These are phyloP conservation scores for Scenedesmus sp. DNA, from an alignment of 163 green algal genomes.

Conservation along the genomic window DNA sequence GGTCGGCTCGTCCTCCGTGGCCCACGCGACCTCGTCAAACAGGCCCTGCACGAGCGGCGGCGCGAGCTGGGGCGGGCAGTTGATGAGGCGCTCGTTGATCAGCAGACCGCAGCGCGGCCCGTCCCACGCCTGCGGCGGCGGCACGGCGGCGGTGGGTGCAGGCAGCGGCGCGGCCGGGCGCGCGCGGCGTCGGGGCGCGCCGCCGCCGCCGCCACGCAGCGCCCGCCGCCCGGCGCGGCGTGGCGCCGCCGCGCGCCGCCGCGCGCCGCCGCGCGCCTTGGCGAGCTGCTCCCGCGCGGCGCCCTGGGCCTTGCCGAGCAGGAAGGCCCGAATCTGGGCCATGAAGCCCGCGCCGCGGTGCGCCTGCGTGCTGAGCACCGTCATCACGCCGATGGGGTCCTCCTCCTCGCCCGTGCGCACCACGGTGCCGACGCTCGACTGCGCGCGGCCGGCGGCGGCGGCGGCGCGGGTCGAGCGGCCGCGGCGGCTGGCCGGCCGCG, in stretches of 20 bases:
- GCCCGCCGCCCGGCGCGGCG: no score
- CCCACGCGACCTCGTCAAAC: constrained; percentile 81
- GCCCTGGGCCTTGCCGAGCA: constrained; percentile 55
- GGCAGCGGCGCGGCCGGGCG: no score
- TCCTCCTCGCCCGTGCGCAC: constrained; percentile 87
- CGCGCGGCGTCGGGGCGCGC: no score
- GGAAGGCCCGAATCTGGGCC: constrained; percentile 51
- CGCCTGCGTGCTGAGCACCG: constrained; percentile 73
- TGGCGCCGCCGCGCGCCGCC: no score
- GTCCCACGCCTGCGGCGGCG: constrained; percentile 54
- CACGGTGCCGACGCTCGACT: constrained; percentile 81
- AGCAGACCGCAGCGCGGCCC: constrained; percentile 68
- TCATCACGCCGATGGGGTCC: constrained; percentile 86
- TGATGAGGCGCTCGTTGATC: constrained; percentile 91
- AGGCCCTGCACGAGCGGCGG: constrained; percentile 86
- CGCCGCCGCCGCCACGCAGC: no score
- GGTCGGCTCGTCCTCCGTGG: constrained; percentile 69
- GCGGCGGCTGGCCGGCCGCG: neutral
- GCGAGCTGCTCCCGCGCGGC: constrained; percentile 1
- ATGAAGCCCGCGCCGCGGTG: constrained; percentile 57
- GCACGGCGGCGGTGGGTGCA: no score
- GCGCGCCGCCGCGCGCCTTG: no score
- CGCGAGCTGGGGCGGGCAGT: constrained; percentile 87
- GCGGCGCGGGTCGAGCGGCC: neutral
- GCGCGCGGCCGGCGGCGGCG: neutral